A percentile compares a stretch with the other conserved stretches of the same genome.
Evolutionary conservation across 345 rosid genomes (phyloP).

Genomic region (Citrus hindsii): DNA sequence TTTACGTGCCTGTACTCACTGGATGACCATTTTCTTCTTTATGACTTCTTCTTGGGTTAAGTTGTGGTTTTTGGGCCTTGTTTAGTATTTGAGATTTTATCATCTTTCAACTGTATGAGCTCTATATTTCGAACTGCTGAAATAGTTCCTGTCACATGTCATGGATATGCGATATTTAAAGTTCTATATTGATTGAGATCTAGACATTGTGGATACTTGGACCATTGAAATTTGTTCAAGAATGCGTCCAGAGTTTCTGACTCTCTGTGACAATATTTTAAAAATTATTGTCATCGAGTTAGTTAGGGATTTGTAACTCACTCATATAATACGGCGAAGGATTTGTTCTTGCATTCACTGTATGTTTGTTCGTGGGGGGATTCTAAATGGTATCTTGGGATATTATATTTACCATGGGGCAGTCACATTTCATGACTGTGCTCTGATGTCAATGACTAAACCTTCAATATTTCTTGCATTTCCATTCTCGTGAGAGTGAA

Average conservation of each 20-base stretch:
- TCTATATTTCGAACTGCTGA: background rate
- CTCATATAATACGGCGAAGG: background rate
- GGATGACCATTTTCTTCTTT: background rate
- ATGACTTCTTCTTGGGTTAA: background rate
- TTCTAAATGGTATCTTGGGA: background rate
- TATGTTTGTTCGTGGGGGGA: background rate
- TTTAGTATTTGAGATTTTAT: background rate
- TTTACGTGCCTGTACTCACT: background rate
- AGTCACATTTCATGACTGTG: background rate
- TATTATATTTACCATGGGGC: background rate
- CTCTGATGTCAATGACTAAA: background rate
- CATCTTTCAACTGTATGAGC: background rate
- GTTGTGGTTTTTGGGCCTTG: background rate
- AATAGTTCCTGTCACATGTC: background rate
- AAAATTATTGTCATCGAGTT: background rate
- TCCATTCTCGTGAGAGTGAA: background rate
- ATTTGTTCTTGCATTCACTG: background rate
- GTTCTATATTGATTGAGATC: background rate
- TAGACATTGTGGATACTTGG: background rate
- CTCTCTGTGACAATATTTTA: background rate
- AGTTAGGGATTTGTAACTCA: background rate
- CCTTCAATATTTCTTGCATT: background rate
- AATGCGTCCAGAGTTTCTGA: background rate
- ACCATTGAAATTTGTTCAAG: background rate
- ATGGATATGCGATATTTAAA: background rate